Base-by-base conservation (phyloP, 306 rosid species). In the Pachyrhizus erosus region DNA sequence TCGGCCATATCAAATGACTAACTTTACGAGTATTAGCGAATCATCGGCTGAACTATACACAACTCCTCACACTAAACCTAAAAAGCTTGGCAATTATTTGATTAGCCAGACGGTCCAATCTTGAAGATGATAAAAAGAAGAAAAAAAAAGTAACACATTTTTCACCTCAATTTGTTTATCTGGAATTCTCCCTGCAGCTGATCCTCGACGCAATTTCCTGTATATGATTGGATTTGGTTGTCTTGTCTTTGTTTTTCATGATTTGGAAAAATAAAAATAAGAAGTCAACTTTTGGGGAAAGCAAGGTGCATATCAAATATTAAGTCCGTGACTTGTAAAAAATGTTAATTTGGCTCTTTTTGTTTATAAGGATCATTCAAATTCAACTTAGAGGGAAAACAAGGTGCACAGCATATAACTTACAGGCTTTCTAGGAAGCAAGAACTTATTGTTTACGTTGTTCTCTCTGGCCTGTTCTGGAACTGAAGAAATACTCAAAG, bases 341-440 rank as follows among this genome's bases (percentile, higher is more conserved):
- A n/a, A n/a, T n/a, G n/a, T n/a, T n/a, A n/a, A n/a, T n/a, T n/a
- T n/a, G n/a, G 10, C 42, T 33, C 18, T 7, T 49, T 29, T 51
- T 9, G 45, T 31, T 18, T 5, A 20, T 12, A 58, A 57, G 24
- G 9, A 21, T 57, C 14, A 57, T 20, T 61, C 14, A 49, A 12
- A 62, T 62, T 76, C 8, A 43, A 42, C 12, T 61, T 27, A 34
- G 66, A 81, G 60, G 6, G 33, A 74, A 74, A 73, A 37, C 45
- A 80, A 45, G 51, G 33, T 26, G 67, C 7, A 31, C 1, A 17
- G 12, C 42, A 37, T 13, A 26, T 26, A 52, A 82, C 76, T 75
- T 66, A 76, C 78, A 3, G 85, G 81, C 64, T 82, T 82, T 76
- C 17, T 76, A 42, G 77, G 71, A 49, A 68, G 69, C 76, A 76